Conservation (phyloP, 495 filamentous ascomycete genomes). For the Hypomontagnella monticulosa region DNA sequence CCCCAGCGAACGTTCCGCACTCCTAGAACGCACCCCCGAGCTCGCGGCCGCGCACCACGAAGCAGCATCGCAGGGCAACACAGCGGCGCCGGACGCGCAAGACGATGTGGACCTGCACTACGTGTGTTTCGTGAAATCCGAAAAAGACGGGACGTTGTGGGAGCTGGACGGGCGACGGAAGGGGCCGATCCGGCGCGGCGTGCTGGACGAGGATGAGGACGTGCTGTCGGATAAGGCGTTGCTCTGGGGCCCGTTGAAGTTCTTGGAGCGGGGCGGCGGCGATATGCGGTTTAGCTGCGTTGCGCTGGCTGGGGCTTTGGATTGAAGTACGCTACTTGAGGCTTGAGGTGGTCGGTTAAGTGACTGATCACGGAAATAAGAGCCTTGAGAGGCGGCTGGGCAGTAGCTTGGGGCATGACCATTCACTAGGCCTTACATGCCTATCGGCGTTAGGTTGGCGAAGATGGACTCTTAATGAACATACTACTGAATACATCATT, state of each 20-base stretch:
- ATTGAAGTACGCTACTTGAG: too few relatives aligned
- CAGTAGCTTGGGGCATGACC: too few relatives aligned
- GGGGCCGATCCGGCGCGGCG: slow-evolving; percentile 71
- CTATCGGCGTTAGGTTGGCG: slow-evolving; percentile 8
- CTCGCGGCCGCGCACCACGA: slow-evolving; percentile 77
- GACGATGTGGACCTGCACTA: slow-evolving; percentile 82
- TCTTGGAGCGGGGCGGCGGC: slow-evolving; percentile 70
- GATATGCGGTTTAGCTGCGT: slow-evolving; percentile 80
- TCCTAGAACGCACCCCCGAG: slow-evolving; percentile 76
- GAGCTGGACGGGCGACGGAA: slow-evolving; percentile 85
- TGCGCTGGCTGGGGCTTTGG: slow-evolving; percentile 71
- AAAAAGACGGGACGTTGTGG: slow-evolving; percentile 75
- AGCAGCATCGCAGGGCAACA: slow-evolving; percentile 77
- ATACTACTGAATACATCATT: neutral
- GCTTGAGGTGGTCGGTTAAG: neutral
- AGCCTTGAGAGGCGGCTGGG: too few relatives aligned
- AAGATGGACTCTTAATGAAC: neutral
- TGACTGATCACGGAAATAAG: neutral
- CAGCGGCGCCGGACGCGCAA: slow-evolving; percentile 71
- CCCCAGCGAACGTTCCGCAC: slow-evolving; percentile 68
- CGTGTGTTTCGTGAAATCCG: slow-evolving; percentile 82
- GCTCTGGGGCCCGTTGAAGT: slow-evolving; percentile 66
- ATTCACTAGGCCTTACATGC: neutral
- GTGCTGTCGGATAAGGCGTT: slow-evolving; percentile 73
- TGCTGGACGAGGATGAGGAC: slow-evolving; percentile 67